A percentile compares a stretch with the other conserved stretches of the same genome.
These are phyloP conservation scores for Metarhizium album DNA, from an alignment of 2,329 filamentous ascomycete genomes.

Conservation along the genomic window DNA sequence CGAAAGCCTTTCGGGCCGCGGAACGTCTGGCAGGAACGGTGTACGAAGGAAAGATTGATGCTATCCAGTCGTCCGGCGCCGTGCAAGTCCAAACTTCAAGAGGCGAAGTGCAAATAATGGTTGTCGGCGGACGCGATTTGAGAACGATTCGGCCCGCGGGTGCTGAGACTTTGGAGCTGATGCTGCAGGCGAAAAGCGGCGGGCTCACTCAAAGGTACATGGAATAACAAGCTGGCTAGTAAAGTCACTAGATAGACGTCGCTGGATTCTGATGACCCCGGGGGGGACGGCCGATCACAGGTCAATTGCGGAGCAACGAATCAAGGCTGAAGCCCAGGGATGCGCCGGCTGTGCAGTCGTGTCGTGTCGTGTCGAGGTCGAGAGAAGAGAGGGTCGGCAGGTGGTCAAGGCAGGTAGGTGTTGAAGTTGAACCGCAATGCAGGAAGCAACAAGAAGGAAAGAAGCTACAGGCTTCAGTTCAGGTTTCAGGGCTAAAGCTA, in stretches of 20 bases:
- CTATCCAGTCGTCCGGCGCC: not conserved
- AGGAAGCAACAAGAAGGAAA: too few species aligned
- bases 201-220: too few species aligned
- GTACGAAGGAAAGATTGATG: not conserved
- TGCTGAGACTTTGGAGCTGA: not conserved
- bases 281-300: conserved; percentile 1
- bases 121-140: conserved; percentile 2
- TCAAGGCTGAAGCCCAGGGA: not conserved
- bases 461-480: too few species aligned
- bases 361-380: too few species aligned
- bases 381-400: too few species aligned
- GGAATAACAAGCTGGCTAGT: too few species aligned
- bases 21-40: not conserved
- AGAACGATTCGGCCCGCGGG: conserved; percentile 4
- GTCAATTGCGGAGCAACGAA: conserved; percentile 4
- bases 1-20: conserved; percentile 2
- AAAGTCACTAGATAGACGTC: not conserved
- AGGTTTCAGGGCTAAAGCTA: too few species aligned
- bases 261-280: not conserved
- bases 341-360: not conserved
- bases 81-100: not conserved
- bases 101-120: not conserved
- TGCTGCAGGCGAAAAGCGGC: not conserved
- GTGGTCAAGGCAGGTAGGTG: too few species aligned
- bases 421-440: too few species aligned